A percentile compares a stretch with the other conserved stretches of the same genome.
Conservation (phyloP, 768 basidiomycete genomes). For the Clavaria fumosa region DNA sequence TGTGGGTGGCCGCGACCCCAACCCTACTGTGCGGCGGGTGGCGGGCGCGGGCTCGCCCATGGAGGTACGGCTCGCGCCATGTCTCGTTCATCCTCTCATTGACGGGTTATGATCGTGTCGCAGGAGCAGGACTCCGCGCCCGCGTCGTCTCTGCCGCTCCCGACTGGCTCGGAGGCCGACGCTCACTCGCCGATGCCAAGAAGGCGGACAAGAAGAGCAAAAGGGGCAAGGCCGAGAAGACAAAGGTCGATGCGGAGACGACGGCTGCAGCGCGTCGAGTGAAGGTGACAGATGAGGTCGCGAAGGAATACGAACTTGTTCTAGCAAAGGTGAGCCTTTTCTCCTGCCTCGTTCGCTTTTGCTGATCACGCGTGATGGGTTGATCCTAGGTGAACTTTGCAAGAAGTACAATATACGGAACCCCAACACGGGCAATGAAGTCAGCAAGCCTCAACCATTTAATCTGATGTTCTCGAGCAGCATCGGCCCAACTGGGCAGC, state of each 20-base stretch:
- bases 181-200: too few species aligned
- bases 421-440: slow-evolving; percentile 74
- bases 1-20: slow-evolving; percentile 5
- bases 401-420: slow-evolving; percentile 92
- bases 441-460: slow-evolving; percentile 85
- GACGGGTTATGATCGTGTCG: too few species aligned
- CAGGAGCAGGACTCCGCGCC: too few species aligned
- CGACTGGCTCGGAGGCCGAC: too few species aligned
- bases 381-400: too few species aligned
- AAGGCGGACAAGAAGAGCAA: slow-evolving; percentile 57
- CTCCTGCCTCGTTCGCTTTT: not conserved
- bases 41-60: not conserved
- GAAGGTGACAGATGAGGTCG: slow-evolving; percentile 56
- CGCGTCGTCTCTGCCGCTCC: too few species aligned
- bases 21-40: not conserved
- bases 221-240: slow-evolving; percentile 60
- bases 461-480: slow-evolving; percentile 98
- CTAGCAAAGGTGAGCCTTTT: slow-evolving; percentile 66
- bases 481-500: slow-evolving; percentile 94
- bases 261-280: too few species aligned
- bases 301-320: slow-evolving; percentile 63
- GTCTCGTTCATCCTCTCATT: too few species aligned
- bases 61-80: too few species aligned
- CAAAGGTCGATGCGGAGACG: too few species aligned
- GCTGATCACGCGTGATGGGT: too few species aligned